Conservation (phyloP, 2,329 filamentous ascomycete species). For the Pezicula neosporulosa region DNA sequence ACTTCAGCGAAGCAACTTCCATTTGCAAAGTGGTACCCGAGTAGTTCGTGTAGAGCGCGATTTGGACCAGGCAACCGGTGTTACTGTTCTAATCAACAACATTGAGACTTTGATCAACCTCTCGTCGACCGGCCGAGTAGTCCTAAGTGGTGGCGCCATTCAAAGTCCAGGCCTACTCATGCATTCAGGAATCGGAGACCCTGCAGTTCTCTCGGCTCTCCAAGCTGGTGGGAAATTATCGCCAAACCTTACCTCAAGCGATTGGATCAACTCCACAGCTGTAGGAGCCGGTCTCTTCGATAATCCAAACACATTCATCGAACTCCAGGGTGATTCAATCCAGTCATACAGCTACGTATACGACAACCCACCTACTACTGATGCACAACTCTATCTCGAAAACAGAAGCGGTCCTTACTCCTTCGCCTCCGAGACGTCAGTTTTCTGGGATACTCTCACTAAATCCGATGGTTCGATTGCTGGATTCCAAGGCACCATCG, state of each 20-base stretch:
- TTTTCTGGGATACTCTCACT: slow-evolving; percentile 47
- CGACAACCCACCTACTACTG: slow-evolving; percentile 35
- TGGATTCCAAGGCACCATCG: slow-evolving; percentile 50
- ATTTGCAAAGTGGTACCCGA: slow-evolving; percentile 37
- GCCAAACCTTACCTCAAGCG: slow-evolving; percentile 22
- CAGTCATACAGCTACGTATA: slow-evolving; percentile 47
- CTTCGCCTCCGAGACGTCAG: slow-evolving; percentile 48
- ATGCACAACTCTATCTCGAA: slow-evolving; percentile 43
- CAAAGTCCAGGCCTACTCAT: slow-evolving; percentile 49
- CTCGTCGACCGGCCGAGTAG: slow-evolving; percentile 29
- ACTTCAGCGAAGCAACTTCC: slow-evolving; percentile 37
- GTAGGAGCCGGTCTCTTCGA: slow-evolving; percentile 50
- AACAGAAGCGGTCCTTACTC: slow-evolving; percentile 47
- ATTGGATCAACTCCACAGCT: slow-evolving; percentile 45
- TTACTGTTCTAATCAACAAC: slow-evolving; percentile 34
- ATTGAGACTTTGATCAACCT: slow-evolving; percentile 13
- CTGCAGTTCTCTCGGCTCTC: slow-evolving; percentile 24
- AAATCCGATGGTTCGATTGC: slow-evolving; percentile 37
- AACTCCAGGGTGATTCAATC: slow-evolving; percentile 38
- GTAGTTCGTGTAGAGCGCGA: slow-evolving; percentile 42
- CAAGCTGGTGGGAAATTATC: slow-evolving; percentile 32
- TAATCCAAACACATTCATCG: slow-evolving; percentile 53
- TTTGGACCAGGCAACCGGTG: slow-evolving; percentile 36
- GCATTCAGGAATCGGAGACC: slow-evolving; percentile 45
- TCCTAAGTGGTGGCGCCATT: slow-evolving; percentile 47